A percentile compares a stretch with the other conserved stretches of the same genome.
phyloP scores from a whole-genome alignment of 768 basidiomycete species.

The Ramaria sp. region DNA sequence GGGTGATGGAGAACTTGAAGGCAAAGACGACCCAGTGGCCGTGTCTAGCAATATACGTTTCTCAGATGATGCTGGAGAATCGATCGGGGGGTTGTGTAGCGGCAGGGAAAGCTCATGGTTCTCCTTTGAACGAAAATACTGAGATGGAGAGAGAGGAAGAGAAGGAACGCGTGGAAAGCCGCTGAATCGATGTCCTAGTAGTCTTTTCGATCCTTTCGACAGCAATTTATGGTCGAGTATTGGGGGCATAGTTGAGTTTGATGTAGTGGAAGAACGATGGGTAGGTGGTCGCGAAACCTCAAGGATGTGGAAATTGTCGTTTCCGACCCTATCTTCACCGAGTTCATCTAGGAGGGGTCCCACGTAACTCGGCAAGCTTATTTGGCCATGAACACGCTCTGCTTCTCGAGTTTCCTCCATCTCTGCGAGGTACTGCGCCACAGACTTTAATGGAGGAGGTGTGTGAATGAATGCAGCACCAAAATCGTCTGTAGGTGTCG shows the following conservation, averaged over 20 bases:
- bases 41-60: not conserved
- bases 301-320: not conserved
- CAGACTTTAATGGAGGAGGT: not conserved
- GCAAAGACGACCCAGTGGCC: not conserved
- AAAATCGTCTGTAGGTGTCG: not conserved
- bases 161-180: not conserved
- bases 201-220: not conserved
- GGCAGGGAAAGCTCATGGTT: not conserved
- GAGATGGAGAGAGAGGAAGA: not conserved
- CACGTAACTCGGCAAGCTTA: conserved; percentile 6
- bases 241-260: not conserved
- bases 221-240: not conserved
- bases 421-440: not conserved
- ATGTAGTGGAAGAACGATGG: not conserved
- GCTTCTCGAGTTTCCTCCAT: not conserved
- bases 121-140: not conserved
- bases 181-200: not conserved
- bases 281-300: not conserved
- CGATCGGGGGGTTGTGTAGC: not conserved
- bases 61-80: not conserved
- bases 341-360: conserved; percentile 4
- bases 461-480: not conserved
- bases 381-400: not conserved
- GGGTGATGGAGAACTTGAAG: not conserved
- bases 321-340: not conserved